Evolutionary conservation across 495 filamentous ascomycete species (phyloP), one percentile per base, ranked within the genome.

Genomic region (Hypoxylon fragiforme): DNA sequence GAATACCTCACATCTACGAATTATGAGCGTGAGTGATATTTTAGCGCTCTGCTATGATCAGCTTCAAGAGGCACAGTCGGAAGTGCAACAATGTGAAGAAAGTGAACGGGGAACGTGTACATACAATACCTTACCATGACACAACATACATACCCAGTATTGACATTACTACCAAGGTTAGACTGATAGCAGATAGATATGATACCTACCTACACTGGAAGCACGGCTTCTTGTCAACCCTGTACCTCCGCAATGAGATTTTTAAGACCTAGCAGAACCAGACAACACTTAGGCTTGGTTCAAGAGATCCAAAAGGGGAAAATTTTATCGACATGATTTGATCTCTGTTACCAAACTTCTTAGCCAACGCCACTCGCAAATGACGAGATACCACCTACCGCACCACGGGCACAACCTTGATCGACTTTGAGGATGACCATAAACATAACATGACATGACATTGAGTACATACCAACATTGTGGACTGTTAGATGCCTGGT

Each of bases 301-400:
- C 57, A 13, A 51, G 43, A 7, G 37, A 26, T 52, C 46, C 13
- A 44, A 55, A 56, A 28, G 47, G 51, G 15, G 45, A 50, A 40
- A 21, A 49, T 38, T 46, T 45, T 45, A 32, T 51, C 42, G 43
- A 51, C 42, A 61, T 61, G 57, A 51, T 61, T 61, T 61, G 57
- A 61, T 61, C 37, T 48, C 21, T 60, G 31, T 54, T 45, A 50
- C 34, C 42, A 49, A 50, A 50, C 34, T 54, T 42, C 50, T 60
- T 48, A 51, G 28, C 20, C 43, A 50, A 61, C 37, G 51, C 31
- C 22, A 61, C 24, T 56, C 36, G 32, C 47, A 52, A 52, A 61
- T 55, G 46, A 56, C 46, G 47, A 56, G 51, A 61, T 54, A 38
- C 44, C 31, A 54, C 50, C 22, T 22, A n/a, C n/a, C n/a, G n/a